A percentile compares a stretch with the other conserved stretches of the same genome.
phyloP scores from a whole-genome alignment of 1,139 yeast species.

The Hyphopichia wangnamkhiaoensis region DNA sequence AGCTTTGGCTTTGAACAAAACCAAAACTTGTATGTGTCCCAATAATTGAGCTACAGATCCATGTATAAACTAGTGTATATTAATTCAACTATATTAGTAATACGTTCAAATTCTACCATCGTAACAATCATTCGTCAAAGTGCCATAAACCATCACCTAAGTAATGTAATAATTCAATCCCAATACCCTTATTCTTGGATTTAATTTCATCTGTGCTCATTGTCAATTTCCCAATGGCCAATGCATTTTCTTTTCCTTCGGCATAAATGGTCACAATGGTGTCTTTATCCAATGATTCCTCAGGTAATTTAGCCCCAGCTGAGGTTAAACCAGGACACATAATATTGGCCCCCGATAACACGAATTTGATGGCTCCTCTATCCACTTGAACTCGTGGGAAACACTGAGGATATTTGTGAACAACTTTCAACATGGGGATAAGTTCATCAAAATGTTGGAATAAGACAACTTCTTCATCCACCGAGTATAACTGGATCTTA shows the following conservation, averaged over 20 bases:
- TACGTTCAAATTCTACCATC: too few species aligned
- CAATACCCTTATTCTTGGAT: constrained; percentile 81
- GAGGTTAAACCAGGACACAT: constrained; percentile 98
- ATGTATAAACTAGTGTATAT: too few species aligned
- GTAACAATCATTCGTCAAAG: constrained; percentile 32
- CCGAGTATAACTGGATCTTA: constrained; percentile 73
- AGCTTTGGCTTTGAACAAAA: constrained; percentile 30
- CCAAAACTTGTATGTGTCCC: constrained; percentile 23
- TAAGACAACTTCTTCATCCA: constrained; percentile 72
- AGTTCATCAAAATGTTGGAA: constrained; percentile 85
- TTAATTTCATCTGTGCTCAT: constrained; percentile 94
- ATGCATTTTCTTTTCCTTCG: constrained; percentile 88
- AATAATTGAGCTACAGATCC: not conserved
- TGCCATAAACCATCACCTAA: constrained; percentile 91
- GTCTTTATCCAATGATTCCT: constrained; percentile 61
- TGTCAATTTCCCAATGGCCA: constrained; percentile 82
- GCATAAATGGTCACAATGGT: constrained; percentile 82
- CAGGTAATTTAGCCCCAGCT: constrained; percentile 84
- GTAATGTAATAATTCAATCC: constrained; percentile 81
- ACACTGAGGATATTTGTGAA: constrained; percentile 78
- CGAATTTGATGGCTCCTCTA: constrained; percentile 95
- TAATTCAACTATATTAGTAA: too few species aligned
- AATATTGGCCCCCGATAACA: constrained; percentile 89
- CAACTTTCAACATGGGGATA: constrained; percentile 73
- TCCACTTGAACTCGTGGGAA: constrained; percentile 91